A percentile compares a stretch with the other conserved stretches of the same genome.
These are phyloP conservation scores for Podaxis sp. DNA, from an alignment of 768 basidiomycete genomes.

Conservation along the genomic window DNA sequence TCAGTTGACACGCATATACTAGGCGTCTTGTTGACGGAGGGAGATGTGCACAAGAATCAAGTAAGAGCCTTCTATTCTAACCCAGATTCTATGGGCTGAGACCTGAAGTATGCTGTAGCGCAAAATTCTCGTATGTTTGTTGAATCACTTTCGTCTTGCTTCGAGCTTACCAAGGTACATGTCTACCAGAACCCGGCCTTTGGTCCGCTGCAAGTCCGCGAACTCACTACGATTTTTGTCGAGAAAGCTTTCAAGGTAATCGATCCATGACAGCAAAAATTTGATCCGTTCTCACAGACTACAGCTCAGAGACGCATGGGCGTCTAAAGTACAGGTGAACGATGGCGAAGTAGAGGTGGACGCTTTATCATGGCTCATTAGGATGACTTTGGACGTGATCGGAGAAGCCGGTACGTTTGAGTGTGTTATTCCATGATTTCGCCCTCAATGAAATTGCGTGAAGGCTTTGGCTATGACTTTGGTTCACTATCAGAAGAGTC, in stretches of 20 bases:
- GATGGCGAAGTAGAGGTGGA: slow-evolving; percentile 39
- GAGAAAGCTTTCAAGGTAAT: slow-evolving; percentile 47
- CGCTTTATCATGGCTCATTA: slow-evolving; percentile 22
- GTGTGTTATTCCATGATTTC: too few relatives aligned
- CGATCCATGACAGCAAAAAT: neutral
- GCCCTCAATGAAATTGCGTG: neutral
- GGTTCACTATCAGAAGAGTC: slow-evolving; percentile 19
- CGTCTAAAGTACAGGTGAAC: slow-evolving; percentile 23
- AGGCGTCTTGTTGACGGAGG: slow-evolving; percentile 49
- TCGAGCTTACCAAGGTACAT: neutral
- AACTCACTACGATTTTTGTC: slow-evolving; percentile 48
- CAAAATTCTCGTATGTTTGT: slow-evolving; percentile 31
- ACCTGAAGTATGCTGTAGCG: slow-evolving; percentile 21
- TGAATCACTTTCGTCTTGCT: neutral
- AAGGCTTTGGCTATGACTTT: slow-evolving; percentile 28
- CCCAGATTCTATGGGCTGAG: too few relatives aligned
- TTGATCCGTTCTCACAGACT: neutral
- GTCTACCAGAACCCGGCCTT: slow-evolving; percentile 55
- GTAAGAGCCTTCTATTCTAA: slow-evolving; percentile 17
- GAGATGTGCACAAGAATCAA: slow-evolving; percentile 38
- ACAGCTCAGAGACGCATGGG: slow-evolving; percentile 51
- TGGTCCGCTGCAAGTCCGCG: slow-evolving; percentile 51
- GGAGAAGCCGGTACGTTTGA: slow-evolving; percentile 2
- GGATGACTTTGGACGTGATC: slow-evolving; percentile 11
- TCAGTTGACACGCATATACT: neutral